Evolutionary conservation across 257 asterid genomes (phyloP).

Genomic region (Solanum phureja): DNA sequence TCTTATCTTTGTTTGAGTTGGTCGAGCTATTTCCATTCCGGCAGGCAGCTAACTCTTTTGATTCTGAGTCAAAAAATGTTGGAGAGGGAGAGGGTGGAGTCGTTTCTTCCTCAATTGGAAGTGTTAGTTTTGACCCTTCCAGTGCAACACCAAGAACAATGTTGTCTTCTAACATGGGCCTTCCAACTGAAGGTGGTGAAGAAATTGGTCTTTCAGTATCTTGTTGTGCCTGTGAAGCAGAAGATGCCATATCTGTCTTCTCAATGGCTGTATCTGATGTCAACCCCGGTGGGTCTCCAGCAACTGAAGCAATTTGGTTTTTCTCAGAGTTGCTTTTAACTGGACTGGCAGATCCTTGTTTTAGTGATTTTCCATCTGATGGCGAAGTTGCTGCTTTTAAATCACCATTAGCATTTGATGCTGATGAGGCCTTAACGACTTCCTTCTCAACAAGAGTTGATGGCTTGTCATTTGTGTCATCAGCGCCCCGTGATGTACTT

Average conservation of each 20-base stretch:
- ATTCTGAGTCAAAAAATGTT: conserved; percentile 1
- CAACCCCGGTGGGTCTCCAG: conserved; percentile 1
- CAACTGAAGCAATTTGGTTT: neutral
- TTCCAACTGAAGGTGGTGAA: conserved; percentile 18
- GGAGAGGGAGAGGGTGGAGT: conserved; percentile 9
- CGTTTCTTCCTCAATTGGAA: conserved; percentile 74
- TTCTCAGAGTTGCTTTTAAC: conserved; percentile 7
- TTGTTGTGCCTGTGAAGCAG: conserved; percentile 5
- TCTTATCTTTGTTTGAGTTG: conserved; percentile 8
- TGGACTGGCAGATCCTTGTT: neutral
- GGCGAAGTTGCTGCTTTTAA: neutral
- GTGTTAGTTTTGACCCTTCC: conserved; percentile 93
- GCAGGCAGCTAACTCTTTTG: conserved; percentile 18
- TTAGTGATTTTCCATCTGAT: neutral
- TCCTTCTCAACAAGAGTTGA: neutral
- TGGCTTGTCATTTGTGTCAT: conserved; percentile 2
- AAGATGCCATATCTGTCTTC: neutral
- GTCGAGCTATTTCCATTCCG: conserved; percentile 8
- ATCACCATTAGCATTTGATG: neutral
- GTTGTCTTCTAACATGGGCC: conserved; percentile 53
- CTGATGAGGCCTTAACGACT: neutral
- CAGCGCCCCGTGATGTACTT: neutral
- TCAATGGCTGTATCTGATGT: conserved; percentile 8
- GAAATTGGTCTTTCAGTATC: conserved; percentile 21
- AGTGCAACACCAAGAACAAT: conserved; percentile 94